Percentiles rank a stretch among this genome's conserved stretches.
Evolutionary conservation across 768 basidiomycete species (phyloP).

Genomic region (Mycena chlorophos): DNA sequence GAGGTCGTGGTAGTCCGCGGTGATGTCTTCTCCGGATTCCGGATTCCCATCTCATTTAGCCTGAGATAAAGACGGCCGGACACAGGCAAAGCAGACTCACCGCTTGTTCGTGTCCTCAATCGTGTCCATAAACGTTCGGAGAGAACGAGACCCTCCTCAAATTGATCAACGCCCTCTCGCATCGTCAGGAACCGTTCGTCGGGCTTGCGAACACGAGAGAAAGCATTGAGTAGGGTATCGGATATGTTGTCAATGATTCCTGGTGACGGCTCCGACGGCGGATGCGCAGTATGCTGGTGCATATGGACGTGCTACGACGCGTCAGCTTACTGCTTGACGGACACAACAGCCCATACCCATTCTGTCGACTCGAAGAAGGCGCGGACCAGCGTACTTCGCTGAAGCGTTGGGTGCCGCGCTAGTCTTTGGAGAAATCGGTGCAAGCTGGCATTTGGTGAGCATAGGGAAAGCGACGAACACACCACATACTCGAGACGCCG

Average conservation of each 20-base stretch:
- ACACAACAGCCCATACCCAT: slow-evolving; percentile 71
- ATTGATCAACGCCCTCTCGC: slow-evolving; percentile 91
- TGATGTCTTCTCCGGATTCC: slow-evolving; percentile 89
- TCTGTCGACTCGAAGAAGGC: slow-evolving; percentile 96
- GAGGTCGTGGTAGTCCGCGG: slow-evolving; percentile 95
- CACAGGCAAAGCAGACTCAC: slow-evolving; percentile 53
- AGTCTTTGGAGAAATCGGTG: slow-evolving; percentile 91
- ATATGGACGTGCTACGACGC: slow-evolving; percentile 82
- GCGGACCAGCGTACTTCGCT: slow-evolving; percentile 85
- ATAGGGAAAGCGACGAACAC: slow-evolving; percentile 9
- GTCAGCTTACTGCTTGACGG: slow-evolving; percentile 6
- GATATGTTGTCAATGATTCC: slow-evolving; percentile 93
- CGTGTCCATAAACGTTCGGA: slow-evolving; percentile 83
- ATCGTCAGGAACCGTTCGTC: slow-evolving; percentile 94
- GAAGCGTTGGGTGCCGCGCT: slow-evolving; percentile 90
- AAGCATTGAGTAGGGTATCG: slow-evolving; percentile 94
- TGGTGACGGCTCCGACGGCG: slow-evolving; percentile 77
- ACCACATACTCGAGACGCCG: slow-evolving; percentile 77
- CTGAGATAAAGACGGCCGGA: slow-evolving; percentile 56
- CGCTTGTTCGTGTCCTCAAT: slow-evolving; percentile 78
- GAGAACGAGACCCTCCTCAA: slow-evolving; percentile 86
- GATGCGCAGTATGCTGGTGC: slow-evolving; percentile 94
- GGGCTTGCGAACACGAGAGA: slow-evolving; percentile 92
- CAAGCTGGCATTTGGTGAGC: slow-evolving; percentile 51
- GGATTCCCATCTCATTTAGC: slow-evolving; percentile 81